These are phyloP conservation scores for Pichia sp. DNA, from an alignment of 1,139 yeast genomes.

Conservation along the genomic window DNA sequence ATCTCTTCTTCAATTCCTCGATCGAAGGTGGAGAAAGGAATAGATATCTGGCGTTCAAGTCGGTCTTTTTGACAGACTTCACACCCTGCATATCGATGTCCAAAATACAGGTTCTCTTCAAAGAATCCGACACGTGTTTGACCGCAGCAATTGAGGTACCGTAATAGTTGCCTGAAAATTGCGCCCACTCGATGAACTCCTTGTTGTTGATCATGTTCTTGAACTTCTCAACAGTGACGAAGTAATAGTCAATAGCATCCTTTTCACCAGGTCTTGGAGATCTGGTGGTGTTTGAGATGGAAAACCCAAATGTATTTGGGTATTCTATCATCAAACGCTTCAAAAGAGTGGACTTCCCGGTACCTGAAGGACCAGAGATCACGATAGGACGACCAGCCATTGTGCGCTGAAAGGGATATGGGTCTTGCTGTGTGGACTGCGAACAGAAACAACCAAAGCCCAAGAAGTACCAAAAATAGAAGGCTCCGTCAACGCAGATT, in stretches of 20 bases:
- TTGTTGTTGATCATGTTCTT: slow-evolving; percentile 64
- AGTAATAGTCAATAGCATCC: slow-evolving; percentile 86
- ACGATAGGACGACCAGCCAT: slow-evolving; percentile 75
- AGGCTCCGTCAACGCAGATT: not conserved
- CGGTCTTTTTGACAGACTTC: slow-evolving; percentile 77
- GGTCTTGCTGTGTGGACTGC: not conserved
- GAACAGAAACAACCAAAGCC: not conserved
- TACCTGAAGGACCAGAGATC: slow-evolving; percentile 94
- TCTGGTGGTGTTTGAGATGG: slow-evolving; percentile 93
- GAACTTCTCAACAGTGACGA: slow-evolving; percentile 74
- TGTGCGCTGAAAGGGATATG: not conserved
- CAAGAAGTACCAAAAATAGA: not conserved
- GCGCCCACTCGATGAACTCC: slow-evolving; percentile 95
- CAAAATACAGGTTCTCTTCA: slow-evolving; percentile 73
- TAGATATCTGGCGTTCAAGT: slow-evolving; percentile 76
- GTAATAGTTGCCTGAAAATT: slow-evolving; percentile 93
- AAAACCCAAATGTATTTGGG: slow-evolving; percentile 87
- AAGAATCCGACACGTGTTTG: slow-evolving; percentile 56
- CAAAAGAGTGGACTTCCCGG: slow-evolving; percentile 92
- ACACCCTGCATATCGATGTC: slow-evolving; percentile 99
- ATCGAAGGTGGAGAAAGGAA: slow-evolving; percentile 92
- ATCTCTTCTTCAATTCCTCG: slow-evolving; percentile 67
- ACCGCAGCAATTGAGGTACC: slow-evolving; percentile 91
- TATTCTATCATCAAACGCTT: slow-evolving; percentile 85
- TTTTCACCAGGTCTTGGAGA: slow-evolving; percentile 87